Percentiles rank a stretch among this genome's conserved stretches.
Conservation (phyloP, 345 rosid genomes). For the Euclidium syriacum region DNA sequence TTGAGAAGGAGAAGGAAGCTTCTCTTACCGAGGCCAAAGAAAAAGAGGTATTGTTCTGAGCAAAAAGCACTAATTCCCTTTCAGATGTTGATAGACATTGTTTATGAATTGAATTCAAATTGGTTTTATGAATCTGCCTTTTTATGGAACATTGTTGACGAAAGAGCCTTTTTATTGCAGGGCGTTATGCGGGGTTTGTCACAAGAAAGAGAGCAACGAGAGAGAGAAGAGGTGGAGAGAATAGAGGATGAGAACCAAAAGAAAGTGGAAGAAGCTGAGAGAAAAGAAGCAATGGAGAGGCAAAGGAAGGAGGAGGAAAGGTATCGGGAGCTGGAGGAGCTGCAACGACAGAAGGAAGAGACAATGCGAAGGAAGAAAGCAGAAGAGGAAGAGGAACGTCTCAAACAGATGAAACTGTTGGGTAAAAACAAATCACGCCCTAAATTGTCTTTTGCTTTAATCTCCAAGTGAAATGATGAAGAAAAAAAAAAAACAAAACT, state of each 20-base stretch:
- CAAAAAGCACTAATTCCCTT: background rate
- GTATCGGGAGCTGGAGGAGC: constrained; percentile 70
- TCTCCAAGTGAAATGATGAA: constrained; percentile 55
- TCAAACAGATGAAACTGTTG: constrained; percentile 80
- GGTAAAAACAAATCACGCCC: constrained; percentile 97
- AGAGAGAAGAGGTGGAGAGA: constrained; percentile 71
- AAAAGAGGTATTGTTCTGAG: constrained; percentile 65
- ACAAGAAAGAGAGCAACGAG: constrained; percentile 66
- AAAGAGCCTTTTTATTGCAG: constrained; percentile 14
- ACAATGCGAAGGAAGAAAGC: constrained; percentile 78
- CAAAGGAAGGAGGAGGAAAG: constrained; percentile 83
- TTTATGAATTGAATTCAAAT: background rate
- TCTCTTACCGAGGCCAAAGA: constrained; percentile 56
- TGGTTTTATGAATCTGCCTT: background rate
- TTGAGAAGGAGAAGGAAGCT: constrained; percentile 80
- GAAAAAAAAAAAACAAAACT: background rate
- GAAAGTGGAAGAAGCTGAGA: constrained; percentile 78
- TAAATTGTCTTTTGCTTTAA: constrained; percentile 80
- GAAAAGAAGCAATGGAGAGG: constrained; percentile 80
- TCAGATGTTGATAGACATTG: background rate
- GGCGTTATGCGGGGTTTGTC: constrained; percentile 28
- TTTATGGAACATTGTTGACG: constrained; percentile 6
- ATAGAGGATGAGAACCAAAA: constrained; percentile 71
- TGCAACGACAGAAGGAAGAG: constrained; percentile 81
- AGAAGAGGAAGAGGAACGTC: constrained; percentile 89